Percentiles rank a stretch among this genome's conserved stretches.
These are phyloP conservation scores for Malbranchea cinnamomea DNA, from an alignment of 2,329 filamentous ascomycete genomes.

Conservation along the genomic window DNA sequence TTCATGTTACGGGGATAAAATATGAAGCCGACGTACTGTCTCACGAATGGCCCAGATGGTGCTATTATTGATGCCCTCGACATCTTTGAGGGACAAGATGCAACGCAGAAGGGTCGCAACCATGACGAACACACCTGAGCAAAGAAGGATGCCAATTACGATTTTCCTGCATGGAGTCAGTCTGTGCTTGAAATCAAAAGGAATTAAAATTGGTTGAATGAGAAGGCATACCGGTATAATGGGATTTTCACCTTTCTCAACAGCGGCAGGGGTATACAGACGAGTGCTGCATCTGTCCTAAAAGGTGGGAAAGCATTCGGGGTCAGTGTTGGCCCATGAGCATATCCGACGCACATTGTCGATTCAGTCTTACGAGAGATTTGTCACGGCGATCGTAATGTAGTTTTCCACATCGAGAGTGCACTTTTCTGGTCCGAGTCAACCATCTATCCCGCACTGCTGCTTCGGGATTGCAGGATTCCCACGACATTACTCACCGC, in stretches of 20 bases:
- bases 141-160: conserved; percentile 26
- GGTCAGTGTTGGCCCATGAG: background rate
- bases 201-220: too few species aligned
- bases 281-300: conserved; percentile 27
- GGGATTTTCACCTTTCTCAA: conserved; percentile 27
- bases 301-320: too few species aligned
- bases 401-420: conserved; percentile 25
- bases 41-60: conserved; percentile 33
- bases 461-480: too few species aligned
- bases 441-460: too few species aligned
- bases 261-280: conserved; percentile 28
- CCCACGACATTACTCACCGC: conserved; percentile 17
- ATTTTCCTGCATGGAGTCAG: conserved; percentile 17
- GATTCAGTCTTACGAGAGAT: conserved; percentile 18
- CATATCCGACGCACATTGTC: background rate
- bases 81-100: conserved; percentile 22
- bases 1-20: background rate
- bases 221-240: conserved; percentile 14
- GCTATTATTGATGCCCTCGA: conserved; percentile 23
- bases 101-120: conserved; percentile 29
- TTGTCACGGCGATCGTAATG: conserved; percentile 22
- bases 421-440: conserved; percentile 18
- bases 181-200: background rate
- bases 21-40: conserved; percentile 16
- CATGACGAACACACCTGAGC: conserved; percentile 32